Base-by-base conservation (phyloP, 2,329 filamentous ascomycete genomes). In the Penicillium sp. region DNA sequence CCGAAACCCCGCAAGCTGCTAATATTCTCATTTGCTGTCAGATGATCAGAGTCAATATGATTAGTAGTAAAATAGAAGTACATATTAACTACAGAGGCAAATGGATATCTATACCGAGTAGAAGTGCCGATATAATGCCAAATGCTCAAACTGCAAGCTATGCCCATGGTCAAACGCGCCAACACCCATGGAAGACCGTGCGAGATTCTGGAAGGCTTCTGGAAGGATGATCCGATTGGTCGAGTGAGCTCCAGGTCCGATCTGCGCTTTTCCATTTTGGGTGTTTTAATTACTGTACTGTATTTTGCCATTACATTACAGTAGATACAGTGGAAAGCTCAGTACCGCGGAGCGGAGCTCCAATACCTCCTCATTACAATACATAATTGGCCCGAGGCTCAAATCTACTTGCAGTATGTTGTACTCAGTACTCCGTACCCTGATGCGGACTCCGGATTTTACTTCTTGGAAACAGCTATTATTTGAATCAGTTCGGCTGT, bases 141-240 rank as follows among this genome's bases (percentile, higher is more conserved):
- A 43, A 44, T 26, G 33, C 8, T 17, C 40, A 41, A 55, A 30
- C 37, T 50, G 36, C 51, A 56, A 56, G 53, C 45, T 44, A 52
- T 52, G 37, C 44, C 59, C 60, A 61, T 61, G 60, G 60, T 63
- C 53, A 48, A 48, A 54, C 7, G 51, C 36, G 30, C 46, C 36
- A 36, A 54, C 31, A 35, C 14, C 55, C 52, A 48, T 6, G 47
- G 57, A 54, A 50, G 57, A 26, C 35, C 44, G 17, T 44, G 48
- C 51, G 25, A 42, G 37, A 19, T 65, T 63, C 58, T 57, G 54
- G 61, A 65, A 66, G 46, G 10, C 40, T 62, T 65, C 63, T 62
- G 58, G 63, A 65, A 65, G 58, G 55, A 28, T 19, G 59, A 53
- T 65, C 59, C 59, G 61, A 58, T 61, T 56, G 56, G 55, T 28